Conservation (phyloP, 148 eudicot species). For the Fagopyrum homotropicum region DNA sequence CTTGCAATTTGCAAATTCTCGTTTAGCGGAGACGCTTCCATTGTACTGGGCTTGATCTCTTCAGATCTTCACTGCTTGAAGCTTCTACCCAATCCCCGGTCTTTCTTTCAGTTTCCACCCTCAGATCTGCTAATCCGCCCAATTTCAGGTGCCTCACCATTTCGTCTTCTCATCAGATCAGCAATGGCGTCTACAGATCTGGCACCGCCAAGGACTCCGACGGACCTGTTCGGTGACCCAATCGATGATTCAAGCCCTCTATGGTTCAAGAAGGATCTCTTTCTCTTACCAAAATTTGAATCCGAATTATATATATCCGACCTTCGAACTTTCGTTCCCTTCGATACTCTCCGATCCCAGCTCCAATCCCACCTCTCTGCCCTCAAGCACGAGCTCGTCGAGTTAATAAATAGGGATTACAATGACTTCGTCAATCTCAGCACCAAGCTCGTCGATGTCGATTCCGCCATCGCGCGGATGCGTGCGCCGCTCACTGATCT, state of each 20-base stretch:
- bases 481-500: conserved; percentile 81
- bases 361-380: conserved; percentile 63
- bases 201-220: conserved; percentile 32
- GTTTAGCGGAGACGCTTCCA: too few species aligned
- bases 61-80: too few species aligned
- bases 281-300: conserved; percentile 57
- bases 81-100: too few species aligned
- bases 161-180: background rate
- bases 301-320: conserved; percentile 76
- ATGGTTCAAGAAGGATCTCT: conserved; percentile 77
- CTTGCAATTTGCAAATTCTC: too few species aligned
- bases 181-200: conserved; percentile 44
- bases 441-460: conserved; percentile 82
- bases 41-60: too few species aligned
- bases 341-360: conserved; percentile 77
- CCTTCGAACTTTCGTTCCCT: conserved; percentile 93
- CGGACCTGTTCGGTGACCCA: conserved; percentile 75
- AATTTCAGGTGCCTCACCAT: background rate
- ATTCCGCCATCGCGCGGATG: conserved; percentile 71
- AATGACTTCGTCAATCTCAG: conserved; percentile 79
- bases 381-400: conserved; percentile 69
- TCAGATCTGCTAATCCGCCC: conserved; percentile 4
- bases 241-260: conserved; percentile 50
- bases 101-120: background rate
- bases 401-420: conserved; percentile 83